Percentiles rank a stretch among this genome's conserved stretches.
phyloP scores from a whole-genome alignment of 2,329 filamentous ascomycete species.

The Trichocomaceae sp. region DNA sequence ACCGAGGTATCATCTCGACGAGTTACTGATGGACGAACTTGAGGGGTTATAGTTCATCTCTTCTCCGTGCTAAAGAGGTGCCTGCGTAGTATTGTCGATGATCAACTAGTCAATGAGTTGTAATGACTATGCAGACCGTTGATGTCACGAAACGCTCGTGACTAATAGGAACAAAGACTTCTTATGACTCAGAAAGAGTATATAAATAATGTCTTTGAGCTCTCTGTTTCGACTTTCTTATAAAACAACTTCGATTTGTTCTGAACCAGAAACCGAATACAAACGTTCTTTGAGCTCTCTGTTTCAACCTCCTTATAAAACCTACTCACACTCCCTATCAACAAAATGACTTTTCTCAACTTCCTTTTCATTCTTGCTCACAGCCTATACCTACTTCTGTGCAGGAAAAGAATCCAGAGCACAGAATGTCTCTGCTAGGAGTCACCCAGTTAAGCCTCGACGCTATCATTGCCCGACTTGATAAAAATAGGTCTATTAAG shows the following conservation, averaged over 20 bases:
- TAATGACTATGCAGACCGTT: background rate
- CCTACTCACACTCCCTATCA: no score
- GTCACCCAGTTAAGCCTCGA: no score
- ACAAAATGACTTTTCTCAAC: no score
- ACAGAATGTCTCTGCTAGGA: no score
- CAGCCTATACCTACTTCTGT: no score
- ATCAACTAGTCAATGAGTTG: background rate
- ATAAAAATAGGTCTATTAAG: no score
- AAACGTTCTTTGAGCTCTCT: no score
- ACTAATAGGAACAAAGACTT: background rate
- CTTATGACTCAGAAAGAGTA: background rate
- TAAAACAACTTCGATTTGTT: background rate
- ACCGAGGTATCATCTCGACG: background rate
- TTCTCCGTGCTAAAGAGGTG: background rate
- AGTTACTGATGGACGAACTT: background rate
- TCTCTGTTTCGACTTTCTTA: background rate
- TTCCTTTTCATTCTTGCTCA: no score
- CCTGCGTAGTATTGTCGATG: background rate
- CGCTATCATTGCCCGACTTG: no score
- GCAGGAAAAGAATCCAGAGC: no score
- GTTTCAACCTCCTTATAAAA: no score
- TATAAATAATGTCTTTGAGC: background rate
- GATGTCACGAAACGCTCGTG: background rate
- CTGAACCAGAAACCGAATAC: no score
- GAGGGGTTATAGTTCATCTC: background rate